phyloP scores from a whole-genome alignment of 208 protist genomes.

The Trypanosoma melophagium region DNA sequence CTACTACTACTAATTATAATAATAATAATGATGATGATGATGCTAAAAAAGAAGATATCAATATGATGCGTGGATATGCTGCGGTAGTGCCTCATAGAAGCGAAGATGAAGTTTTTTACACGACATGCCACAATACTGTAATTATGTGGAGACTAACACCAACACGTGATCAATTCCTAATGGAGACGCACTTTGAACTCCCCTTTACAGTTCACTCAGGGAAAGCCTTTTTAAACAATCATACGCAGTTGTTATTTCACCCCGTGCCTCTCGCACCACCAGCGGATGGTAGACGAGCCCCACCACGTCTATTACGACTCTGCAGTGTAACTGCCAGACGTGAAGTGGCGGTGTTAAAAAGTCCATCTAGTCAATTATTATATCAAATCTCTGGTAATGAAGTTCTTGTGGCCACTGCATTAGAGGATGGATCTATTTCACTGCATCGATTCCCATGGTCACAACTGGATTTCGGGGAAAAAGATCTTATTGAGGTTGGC shows the following conservation, averaged over 20 bases:
- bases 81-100: conserved; percentile 40
- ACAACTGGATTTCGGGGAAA: conserved; percentile 1
- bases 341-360: conserved; percentile 18
- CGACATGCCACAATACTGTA: conserved; percentile 27
- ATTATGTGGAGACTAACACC: conserved; percentile 17
- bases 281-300: conserved; percentile 4
- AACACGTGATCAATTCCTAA: conserved; percentile 21
- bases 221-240: not conserved
- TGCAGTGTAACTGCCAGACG: conserved; percentile 1
- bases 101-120: conserved; percentile 53
- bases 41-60: not conserved
- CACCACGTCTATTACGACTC: conserved; percentile 16
- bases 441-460: conserved; percentile 16
- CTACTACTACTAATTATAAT: too few species aligned
- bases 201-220: conserved; percentile 17
- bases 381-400: conserved; percentile 27
- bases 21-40: not conserved
- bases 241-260: conserved; percentile 18
- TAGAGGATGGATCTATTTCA: conserved; percentile 28
- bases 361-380: conserved; percentile 7
- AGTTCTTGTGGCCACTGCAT: conserved; percentile 12
- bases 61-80: conserved; percentile 23
- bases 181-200: not conserved
- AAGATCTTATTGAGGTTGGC: not conserved
- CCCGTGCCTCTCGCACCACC: conserved; percentile 2